Evolutionary conservation across 2,329 filamentous ascomycete genomes (phyloP), one percentile per base, ranked within the genome.

Genomic region (Colletotrichum limetticola): DNA sequence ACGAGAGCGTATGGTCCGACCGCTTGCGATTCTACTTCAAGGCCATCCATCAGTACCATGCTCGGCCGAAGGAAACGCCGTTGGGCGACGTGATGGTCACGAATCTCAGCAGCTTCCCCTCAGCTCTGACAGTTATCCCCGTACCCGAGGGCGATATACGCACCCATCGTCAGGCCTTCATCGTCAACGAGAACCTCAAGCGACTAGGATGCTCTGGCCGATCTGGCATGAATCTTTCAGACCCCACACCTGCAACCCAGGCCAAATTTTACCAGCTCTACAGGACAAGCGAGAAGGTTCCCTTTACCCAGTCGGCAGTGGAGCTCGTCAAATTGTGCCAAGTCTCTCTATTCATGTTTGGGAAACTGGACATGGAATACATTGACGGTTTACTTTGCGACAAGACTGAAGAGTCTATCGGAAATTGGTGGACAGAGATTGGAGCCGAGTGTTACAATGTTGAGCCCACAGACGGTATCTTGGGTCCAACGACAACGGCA

Each of bases 381-480:
- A 94, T 94, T 8, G 97, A 99, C 78, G 97, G 97, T 0, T 84
- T 98, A 28, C 88, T 99, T 3, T 99, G 97, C 81, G 97, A 99
- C 83, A 88, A 97, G 56, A 98, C 97, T 0, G 97, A 99, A 81
- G 92, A 89, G 74, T 95, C 95, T 1, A 91, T 98, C 77, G 93
- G 92, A 74, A 94, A 98, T 81, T 99, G 97, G 97, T 98, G 97
- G 97, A 92, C 94, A 1, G 94, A 98, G 78, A 93, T 98, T 72
- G 97, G 97, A 1, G 92, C 92, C 0, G 96, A 98, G 76, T 92
- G 97, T 78, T 98, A 96, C 85, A 97, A 96, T 68, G 90, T 95
- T 42, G 97, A 98, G 81, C 96, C 97, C 1, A 93, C 93, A 11
- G 97, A 99, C 83, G 96, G 96, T 14, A 95, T 97, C 26, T 85